Base-by-base conservation (phyloP, 106 monocot species). In the Dendrobium nobile region DNA sequence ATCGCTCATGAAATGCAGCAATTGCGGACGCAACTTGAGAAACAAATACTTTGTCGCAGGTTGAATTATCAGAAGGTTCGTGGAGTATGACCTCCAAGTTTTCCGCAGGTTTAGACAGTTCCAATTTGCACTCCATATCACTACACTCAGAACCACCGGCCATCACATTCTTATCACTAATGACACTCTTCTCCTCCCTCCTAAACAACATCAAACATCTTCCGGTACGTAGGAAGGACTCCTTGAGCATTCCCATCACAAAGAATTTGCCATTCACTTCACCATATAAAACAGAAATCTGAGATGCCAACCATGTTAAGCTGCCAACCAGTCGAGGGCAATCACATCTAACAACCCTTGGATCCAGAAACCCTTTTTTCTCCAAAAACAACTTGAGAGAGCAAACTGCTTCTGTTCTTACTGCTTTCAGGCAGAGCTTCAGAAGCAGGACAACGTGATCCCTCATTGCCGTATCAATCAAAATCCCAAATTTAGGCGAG, bases 1-100 rank as follows among this genome's bases (percentile, higher is more conserved):
- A 85, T 67, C 92, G 84, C 80, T 95, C 95, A 80, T 93, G 87
- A 67, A 99, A 82, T 82, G 95, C 91, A 82, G 93, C 88, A 75
- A 95, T 78, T 68, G 99, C 91, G 79, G 92, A 85, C 44, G 91
- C 92, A 90, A 99, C 76, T 79, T 99, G 93, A 75, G 93, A 93
- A 19, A 95, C 88, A 86, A 82, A 90, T 13, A 95, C 84, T 80
- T 84, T 68, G n/a, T 74, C 26, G 1, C 37, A 27, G 26, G 40
- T 44, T 58, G 20, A 72, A 48, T 77, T 74, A 65, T 77, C 70
- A 33, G 45, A 75, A 83, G 18, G 41, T 5, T 59, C 82, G 20
- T 11, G 5, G 2, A 9, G 1, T 41, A 8, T 5, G 1, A 22
- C 5, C 27, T 79, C 73, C 42, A 15, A 20, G 77, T 72, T 54